These are phyloP conservation scores for Irpex rosettiformis DNA, from an alignment of 1,284 basidiomycete species.

Conservation along the genomic window DNA sequence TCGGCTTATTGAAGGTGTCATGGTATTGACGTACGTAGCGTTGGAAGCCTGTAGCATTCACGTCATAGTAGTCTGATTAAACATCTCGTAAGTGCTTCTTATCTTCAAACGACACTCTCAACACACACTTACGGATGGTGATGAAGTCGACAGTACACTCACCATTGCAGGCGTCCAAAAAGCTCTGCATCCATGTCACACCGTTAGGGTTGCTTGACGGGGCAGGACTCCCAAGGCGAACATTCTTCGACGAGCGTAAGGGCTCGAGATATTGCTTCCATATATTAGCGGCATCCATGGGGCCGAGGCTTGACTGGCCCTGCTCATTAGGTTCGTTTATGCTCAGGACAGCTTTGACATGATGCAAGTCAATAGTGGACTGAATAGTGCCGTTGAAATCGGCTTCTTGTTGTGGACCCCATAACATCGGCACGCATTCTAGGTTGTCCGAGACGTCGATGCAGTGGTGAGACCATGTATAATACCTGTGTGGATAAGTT, in stretches of 20 bases:
- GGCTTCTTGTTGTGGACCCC: slow-evolving; percentile 29
- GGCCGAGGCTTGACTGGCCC: slow-evolving; percentile 32
- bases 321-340: slow-evolving; percentile 36
- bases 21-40: slow-evolving; percentile 38
- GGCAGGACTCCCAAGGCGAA: slow-evolving; percentile 38
- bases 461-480: slow-evolving; percentile 28
- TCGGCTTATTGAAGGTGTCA: slow-evolving; percentile 34
- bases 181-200: slow-evolving; percentile 39
- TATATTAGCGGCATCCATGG: slow-evolving; percentile 28
- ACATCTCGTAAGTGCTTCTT: neutral
- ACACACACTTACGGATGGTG: slow-evolving; percentile 29
- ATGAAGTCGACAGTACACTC: slow-evolving; percentile 42
- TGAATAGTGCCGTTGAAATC: slow-evolving; percentile 30
- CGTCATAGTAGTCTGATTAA: slow-evolving; percentile 33
- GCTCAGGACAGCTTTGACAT: slow-evolving; percentile 28
- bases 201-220: slow-evolving; percentile 37
- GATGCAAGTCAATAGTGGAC: slow-evolving; percentile 22
- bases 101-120: neutral
- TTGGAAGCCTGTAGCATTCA: slow-evolving; percentile 35
- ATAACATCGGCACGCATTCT: slow-evolving; percentile 37
- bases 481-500: slow-evolving; percentile 28
- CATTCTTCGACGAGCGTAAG: slow-evolving; percentile 26
- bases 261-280: slow-evolving; percentile 35
- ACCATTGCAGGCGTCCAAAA: slow-evolving; percentile 34
- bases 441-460: slow-evolving; percentile 21